These are phyloP conservation scores for Phytophthora macrochlamydospora DNA, from an alignment of 352 stramenopile genomes.

Conservation along the genomic window DNA sequence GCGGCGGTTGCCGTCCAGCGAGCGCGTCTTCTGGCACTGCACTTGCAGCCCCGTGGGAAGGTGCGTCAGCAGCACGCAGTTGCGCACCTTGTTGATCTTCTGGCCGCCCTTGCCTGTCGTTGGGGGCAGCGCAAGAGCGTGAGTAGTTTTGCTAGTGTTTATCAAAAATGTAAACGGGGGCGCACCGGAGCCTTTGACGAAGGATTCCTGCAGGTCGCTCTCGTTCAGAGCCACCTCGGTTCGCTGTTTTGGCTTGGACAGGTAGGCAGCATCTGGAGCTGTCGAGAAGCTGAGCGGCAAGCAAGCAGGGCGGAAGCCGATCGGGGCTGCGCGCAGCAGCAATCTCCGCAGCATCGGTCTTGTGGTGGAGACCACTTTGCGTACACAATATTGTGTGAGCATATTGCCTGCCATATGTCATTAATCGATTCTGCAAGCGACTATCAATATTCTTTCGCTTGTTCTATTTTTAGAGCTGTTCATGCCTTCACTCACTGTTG, in stretches of 20 bases:
- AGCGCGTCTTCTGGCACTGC: conserved; percentile 82
- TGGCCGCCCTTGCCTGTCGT: conserved; percentile 80
- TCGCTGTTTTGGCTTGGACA: conserved; percentile 4
- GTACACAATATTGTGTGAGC: no score
- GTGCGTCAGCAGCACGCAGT: conserved; percentile 89
- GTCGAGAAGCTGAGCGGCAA: no score
- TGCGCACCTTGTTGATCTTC: conserved; percentile 93
- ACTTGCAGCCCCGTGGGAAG: conserved; percentile 76
- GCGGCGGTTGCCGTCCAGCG: conserved; percentile 78
- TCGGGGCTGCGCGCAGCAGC: no score
- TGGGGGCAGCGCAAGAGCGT: not conserved
- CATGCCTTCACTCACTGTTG: no score
- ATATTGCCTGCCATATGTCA: no score
- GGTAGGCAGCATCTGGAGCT: no score
- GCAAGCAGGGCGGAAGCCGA: no score
- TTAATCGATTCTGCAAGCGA: no score
- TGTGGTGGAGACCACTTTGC: no score
- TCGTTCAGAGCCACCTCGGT: conserved; percentile 51
- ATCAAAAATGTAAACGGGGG: not conserved
- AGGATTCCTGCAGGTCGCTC: conserved; percentile 77
- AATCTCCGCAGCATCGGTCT: no score
- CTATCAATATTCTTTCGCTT: no score
- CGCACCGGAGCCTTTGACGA: conserved; percentile 84
- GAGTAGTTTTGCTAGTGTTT: conserved; percentile 1
- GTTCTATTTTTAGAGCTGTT: no score